Evolutionary conservation across 208 protist genomes (phyloP).

Genomic region (Endotrypanum monterogeii): DNA sequence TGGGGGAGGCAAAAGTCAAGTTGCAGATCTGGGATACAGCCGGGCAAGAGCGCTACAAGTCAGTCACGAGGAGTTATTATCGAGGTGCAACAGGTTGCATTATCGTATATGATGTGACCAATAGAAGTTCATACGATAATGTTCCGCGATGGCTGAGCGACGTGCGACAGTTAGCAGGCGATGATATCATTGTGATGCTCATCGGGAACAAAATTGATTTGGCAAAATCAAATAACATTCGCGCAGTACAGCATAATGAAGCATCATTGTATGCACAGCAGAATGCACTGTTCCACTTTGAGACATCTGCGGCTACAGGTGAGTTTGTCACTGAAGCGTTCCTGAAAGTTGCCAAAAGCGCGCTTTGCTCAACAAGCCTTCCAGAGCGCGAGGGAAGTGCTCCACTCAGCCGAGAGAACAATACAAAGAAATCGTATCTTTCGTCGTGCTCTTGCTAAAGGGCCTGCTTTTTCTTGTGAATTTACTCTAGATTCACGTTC

Average conservation of each 20-base stretch:
- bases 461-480: not conserved
- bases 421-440: conserved; percentile 4
- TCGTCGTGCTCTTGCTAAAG: conserved; percentile 19
- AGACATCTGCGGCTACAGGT: conserved; percentile 92
- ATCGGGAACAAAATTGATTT: conserved; percentile 96
- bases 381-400: not conserved
- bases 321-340: conserved; percentile 95
- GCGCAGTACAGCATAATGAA: conserved; percentile 94
- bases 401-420: not conserved
- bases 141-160: conserved; percentile 97
- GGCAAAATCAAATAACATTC: conserved; percentile 48
- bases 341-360: conserved; percentile 78
- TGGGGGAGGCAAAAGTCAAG: conserved; percentile 93
- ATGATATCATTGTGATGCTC: conserved; percentile 85
- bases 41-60: conserved; percentile 98
- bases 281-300: conserved; percentile 87
- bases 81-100: conserved; percentile 97
- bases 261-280: conserved; percentile 94
- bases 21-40: conserved; percentile 98
- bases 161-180: conserved; percentile 91
- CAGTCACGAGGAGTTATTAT: conserved; percentile 97
- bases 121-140: conserved; percentile 94
- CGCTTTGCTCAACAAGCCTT: conserved; percentile 8
- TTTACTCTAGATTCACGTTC: not conserved
- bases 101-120: conserved; percentile 99